Base-by-base conservation (phyloP, 1,284 basidiomycete species). In the Polyporus tsugae region DNA sequence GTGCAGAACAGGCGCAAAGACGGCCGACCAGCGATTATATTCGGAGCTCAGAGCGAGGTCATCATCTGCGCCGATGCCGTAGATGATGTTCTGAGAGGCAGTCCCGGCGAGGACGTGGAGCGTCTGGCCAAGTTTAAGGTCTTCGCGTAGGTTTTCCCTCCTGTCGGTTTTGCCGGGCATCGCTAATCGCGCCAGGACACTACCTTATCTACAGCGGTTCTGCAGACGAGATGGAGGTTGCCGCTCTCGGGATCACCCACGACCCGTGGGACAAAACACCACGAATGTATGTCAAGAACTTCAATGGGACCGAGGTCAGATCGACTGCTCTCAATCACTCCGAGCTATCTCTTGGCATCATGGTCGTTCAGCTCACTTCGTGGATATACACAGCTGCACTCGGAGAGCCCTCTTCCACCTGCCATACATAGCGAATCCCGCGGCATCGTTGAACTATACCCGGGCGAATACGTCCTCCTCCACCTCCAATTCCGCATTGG, bases 1-100 rank as follows among this genome's bases (percentile, higher is more conserved):
- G 49, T 53, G 10, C 49, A 53, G 49, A 53, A 53, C 49, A 29
- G 49, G 25, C 49, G 49, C 11, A 53, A 33, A 33, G 49, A 53
- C 11, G 29, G 29, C 11, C 13, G 29, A 33, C 6, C 49, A 6
- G 49, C 29, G 25, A 25, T 53, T 15, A 6, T 53, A 10, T 53
- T 53, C 49, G 49, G 49, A 10, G 29, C 11, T 15, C 49, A 53
- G 25, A 53, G 9, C 10, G 25, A 53, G 29, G 49, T 33, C 10
- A 10, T 53, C 49, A 19, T 46, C 44, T 46, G 44, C 44, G 25
- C 49, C 11, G 29, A 33, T 53, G 29, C 25, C 22, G 4, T 33
- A 11, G 11, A 53, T 25, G 49, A 29, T 6, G 22, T 25, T 13
- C 19, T 22, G 6, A 7, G 46, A 25, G 44, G 44, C 19, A 46